Percentiles rank a stretch among this genome's conserved stretches.
Conservation (phyloP, 257 asterid species). For the Galeopsis tetrahit region DNA sequence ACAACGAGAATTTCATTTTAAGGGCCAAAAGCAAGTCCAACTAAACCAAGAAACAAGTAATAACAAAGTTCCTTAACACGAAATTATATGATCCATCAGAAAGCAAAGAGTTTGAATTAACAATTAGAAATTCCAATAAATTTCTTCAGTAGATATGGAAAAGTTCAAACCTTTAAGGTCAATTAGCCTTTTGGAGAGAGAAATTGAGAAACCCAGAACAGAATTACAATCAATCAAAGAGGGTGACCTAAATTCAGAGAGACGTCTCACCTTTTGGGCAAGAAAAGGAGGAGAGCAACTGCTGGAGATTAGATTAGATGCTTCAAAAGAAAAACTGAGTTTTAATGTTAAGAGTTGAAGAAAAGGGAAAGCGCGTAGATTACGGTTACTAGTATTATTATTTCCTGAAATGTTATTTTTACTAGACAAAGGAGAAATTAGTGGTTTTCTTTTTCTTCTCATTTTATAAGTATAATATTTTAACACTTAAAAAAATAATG, state of each 20-base stretch:
- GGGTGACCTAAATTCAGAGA: slow-evolving; percentile 31
- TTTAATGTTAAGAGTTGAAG: not conserved
- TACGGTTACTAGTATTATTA: slow-evolving; percentile 19
- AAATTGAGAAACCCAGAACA: slow-evolving; percentile 31
- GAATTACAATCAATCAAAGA: not conserved
- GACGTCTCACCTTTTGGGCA: slow-evolving; percentile 25
- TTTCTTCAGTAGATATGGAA: not conserved
- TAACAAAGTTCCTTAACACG: not conserved
- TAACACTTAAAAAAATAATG: no score
- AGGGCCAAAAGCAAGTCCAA: not conserved
- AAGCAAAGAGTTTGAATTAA: slow-evolving; percentile 15
- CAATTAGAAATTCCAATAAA: not conserved
- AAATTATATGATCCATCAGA: not conserved
- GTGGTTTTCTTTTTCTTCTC: not conserved
- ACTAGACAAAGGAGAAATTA: not conserved
- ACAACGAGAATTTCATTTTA: slow-evolving; percentile 3
- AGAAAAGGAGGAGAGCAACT: slow-evolving; percentile 25
- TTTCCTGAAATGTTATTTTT: not conserved
- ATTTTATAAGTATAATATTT: no score
- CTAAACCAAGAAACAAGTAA: not conserved
- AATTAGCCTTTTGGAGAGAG: slow-evolving; percentile 24
- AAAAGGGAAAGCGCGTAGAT: slow-evolving; percentile 36
- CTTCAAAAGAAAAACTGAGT: not conserved
- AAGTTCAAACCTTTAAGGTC: slow-evolving; percentile 15
- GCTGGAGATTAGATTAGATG: slow-evolving; percentile 21